Base-by-base conservation (phyloP, 2,329 filamentous ascomycete species). In the Ceratocystis harringtonii region DNA sequence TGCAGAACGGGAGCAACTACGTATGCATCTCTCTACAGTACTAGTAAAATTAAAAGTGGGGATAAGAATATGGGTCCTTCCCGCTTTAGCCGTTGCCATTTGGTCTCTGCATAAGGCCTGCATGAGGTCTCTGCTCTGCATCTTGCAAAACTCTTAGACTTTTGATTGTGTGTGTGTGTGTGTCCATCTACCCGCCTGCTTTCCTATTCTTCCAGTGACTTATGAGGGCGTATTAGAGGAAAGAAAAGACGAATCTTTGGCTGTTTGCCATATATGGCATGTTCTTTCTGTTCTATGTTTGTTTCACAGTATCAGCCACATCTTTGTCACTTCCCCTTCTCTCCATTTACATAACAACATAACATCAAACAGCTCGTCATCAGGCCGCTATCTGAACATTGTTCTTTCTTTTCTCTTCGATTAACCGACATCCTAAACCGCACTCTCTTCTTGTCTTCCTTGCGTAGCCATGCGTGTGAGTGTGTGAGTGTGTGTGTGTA, bases 1-100 rank as follows among this genome's bases (percentile, higher is more conserved):
- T 36, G 32, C 4, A 36, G 32, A 36, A 36, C 32, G 32, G 52
- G 8, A 57, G 52, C 15, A 57, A 17, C 22, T 22, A 57, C 30
- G 19, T 28, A 32, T 57, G 52, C 10, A 22, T 22, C 3, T 50
- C n/a, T 50, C 17, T 50, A 19, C 8, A 22, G 45, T 50, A 19
- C 45, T n/a, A 12, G 17, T 4, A 22, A n/a, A 8, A 50, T 36
- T 36, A 50, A 28, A 28, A 57, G 52, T 28, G 52, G 52, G 10
- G 10, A 12, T n/a, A 15, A 12, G 25, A 15, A 57, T 22, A 57
- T 57, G 52, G 52, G 52, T 57, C 52, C 52, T 57, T 57, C 52
- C 52, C 52, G 52, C 52, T 57, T 57, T 57, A 57, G 25, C 52
- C 22, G 22, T 57, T 57, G 52, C 52, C 52, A 57, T 57, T 57